Percentiles rank a stretch among this genome's conserved stretches.
These are phyloP conservation scores for Tuber indicum DNA, from an alignment of 495 filamentous ascomycete genomes.

Conservation along the genomic window DNA sequence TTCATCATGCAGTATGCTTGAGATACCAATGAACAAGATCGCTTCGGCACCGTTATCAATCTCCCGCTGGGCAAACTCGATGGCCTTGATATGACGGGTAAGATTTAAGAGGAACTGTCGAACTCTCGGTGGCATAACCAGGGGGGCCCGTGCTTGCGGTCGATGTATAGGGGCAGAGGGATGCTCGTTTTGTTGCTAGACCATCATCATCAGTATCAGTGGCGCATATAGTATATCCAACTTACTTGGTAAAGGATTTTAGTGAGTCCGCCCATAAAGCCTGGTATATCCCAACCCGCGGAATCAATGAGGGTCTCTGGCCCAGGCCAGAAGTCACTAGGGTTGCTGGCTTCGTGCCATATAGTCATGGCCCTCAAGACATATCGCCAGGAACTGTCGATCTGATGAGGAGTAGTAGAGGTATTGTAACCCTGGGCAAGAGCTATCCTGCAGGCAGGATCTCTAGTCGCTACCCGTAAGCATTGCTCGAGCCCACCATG, in stretches of 20 bases:
- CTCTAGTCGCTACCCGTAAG: background rate
- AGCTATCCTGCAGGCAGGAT: background rate
- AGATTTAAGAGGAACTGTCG: background rate
- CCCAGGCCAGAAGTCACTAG: background rate
- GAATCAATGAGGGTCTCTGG: background rate
- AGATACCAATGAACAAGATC: background rate
- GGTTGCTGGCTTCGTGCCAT: background rate
- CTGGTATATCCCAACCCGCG: background rate
- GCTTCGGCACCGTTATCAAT: conserved; percentile 1
- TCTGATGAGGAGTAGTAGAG: background rate
- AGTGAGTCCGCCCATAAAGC: background rate
- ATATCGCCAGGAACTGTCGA: background rate
- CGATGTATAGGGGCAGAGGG: background rate
- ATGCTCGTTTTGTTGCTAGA: background rate
- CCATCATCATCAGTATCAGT: background rate
- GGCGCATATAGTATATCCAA: background rate
- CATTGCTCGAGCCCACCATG: background rate
- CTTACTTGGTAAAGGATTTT: background rate
- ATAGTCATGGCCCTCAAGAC: background rate
- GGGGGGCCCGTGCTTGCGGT: background rate
- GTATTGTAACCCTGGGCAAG: background rate
- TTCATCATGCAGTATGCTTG: background rate
- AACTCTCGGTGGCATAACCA: background rate
- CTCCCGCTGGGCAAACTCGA: background rate
- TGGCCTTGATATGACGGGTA: background rate